Evolutionary conservation across 441 rosid species (phyloP), one percentile per base, ranked within the genome.

Genomic region (Adansonia madagascariensis): DNA sequence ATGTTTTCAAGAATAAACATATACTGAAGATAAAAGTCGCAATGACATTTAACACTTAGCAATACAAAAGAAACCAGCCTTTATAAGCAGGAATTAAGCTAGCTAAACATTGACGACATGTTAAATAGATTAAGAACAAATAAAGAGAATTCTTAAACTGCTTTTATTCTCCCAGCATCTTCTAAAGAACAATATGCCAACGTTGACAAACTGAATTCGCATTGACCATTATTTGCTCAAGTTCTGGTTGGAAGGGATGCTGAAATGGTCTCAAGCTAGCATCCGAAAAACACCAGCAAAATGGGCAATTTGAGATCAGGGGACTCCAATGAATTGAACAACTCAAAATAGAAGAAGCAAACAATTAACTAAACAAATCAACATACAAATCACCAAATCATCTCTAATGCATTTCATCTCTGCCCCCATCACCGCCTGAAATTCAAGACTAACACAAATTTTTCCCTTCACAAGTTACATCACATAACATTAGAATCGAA

Each of bases 1-100:
- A 56, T 11, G 53, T 15, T 15, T 57, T 31, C 41, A 11, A 39
- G 22, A 50, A 24, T 52, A 76, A 50, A 18, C 18, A 49, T 57
- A 56, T 44, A 59, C 35, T 5, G 50, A 53, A 74, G 61, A 71
- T 70, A 43, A 17, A 15, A 55, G 55, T 22, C 39, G 17, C 27
- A 57, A 12, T 56, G 61, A 55, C 71, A 11, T 73, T 55, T 9
- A 74, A 52, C 61, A 18, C 39, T 62, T 66, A 69, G 20, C 57
- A 46, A 65, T 81, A 81, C 65, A 18, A 74, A 61, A 81, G 47
- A 7, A 35, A 67, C 55, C 27, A 63, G 62, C n/a, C 5, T 12
- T 8, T 8, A 50, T 67, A 72, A 44, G 47, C 55, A 31, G 65
- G 56, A 79, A 39, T 39, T 5, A 55, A 55, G 50, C 18, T 39